phyloP scores from a whole-genome alignment of 202 grass and related monocot species.

The Alloteropsis angusta region DNA sequence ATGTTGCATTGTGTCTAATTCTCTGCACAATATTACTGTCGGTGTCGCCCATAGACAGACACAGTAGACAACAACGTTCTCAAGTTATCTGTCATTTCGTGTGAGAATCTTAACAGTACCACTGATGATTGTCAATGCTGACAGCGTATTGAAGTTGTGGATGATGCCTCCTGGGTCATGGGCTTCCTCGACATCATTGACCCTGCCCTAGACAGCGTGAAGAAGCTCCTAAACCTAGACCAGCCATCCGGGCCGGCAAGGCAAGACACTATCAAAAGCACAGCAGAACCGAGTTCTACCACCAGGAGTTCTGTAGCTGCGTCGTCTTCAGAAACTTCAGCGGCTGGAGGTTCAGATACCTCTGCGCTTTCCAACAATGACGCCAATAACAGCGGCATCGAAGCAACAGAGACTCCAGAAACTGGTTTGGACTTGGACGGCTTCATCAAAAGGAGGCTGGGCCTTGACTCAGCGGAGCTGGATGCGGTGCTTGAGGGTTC shows the following conservation, averaged over 20 bases:
- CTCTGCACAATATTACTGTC: background rate
- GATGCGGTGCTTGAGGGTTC: constrained; percentile 46
- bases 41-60: background rate
- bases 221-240: constrained; percentile 69
- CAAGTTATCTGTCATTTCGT: background rate
- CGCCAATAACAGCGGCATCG: background rate
- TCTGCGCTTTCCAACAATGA: background rate
- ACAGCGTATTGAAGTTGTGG: constrained; percentile 83
- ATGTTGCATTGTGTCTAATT: background rate
- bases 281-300: constrained; percentile 17
- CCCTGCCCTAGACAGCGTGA: constrained; percentile 83
- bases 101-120: background rate
- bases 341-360: constrained; percentile 11
- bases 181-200: constrained; percentile 85
- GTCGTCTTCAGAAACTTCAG: constrained; percentile 1
- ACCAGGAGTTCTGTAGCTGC: background rate
- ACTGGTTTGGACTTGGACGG: constrained; percentile 54
- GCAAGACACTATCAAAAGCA: constrained; percentile 27
- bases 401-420: background rate
- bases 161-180: constrained; percentile 92
- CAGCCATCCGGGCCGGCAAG: constrained; percentile 8
- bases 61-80: background rate
- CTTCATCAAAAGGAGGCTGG: constrained; percentile 61
- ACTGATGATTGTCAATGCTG: background rate
- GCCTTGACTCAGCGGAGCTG: constrained; percentile 44